Conservation (phyloP, 2,329 filamentous ascomycete species). For the Trichophyton mentagrophytes region DNA sequence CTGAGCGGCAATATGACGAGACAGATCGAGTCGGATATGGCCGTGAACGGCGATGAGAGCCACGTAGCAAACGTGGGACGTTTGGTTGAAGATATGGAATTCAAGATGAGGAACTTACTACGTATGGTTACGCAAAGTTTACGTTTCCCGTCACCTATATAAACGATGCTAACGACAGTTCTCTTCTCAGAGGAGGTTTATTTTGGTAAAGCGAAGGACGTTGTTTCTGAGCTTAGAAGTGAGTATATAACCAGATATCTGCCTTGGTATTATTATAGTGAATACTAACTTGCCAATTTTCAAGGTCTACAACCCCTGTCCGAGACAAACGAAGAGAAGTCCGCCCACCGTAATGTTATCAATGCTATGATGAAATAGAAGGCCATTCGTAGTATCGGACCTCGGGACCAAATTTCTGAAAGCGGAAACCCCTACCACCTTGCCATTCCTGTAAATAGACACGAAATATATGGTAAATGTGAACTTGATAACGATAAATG, state of each 20-base stretch:
- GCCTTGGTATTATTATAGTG: neutral
- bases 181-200: slow-evolving; percentile 67
- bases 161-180: slow-evolving; percentile 11
- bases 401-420: too few relatives aligned
- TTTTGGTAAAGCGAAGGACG: slow-evolving; percentile 98
- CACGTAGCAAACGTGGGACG: slow-evolving; percentile 92
- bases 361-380: slow-evolving; percentile 39
- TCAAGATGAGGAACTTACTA: slow-evolving; percentile 95
- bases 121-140: slow-evolving; percentile 33
- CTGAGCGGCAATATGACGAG: slow-evolving; percentile 96
- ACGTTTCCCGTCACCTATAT: neutral
- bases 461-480: neutral
- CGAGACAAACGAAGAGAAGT: slow-evolving; percentile 69
- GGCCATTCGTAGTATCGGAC: too few relatives aligned
- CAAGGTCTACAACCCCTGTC: slow-evolving; percentile 61
- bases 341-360: slow-evolving; percentile 82
- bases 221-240: slow-evolving; percentile 89
- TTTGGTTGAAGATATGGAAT: slow-evolving; percentile 97
- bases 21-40: slow-evolving; percentile 83
- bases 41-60: slow-evolving; percentile 77
- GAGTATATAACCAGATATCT: slow-evolving; percentile 19
- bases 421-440: neutral
- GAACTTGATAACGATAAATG: neutral
- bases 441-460: neutral
- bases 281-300: slow-evolving; percentile 14